phyloP scores from a whole-genome alignment of 139 green algal species.

The Chlorella sp. region DNA sequence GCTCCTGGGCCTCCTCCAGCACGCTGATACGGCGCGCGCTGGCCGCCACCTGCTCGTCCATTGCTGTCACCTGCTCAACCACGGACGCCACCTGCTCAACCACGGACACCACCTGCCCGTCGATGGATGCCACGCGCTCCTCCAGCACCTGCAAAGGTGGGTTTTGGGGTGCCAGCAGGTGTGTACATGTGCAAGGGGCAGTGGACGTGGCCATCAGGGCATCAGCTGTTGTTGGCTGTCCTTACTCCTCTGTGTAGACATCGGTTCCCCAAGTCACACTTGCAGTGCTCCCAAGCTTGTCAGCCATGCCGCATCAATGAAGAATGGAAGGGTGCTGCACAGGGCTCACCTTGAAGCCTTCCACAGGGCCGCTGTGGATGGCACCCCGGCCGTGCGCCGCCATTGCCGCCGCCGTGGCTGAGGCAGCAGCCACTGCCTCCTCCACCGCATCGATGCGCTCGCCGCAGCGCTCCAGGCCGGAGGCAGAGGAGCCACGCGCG shows the following conservation, averaged over 20 bases:
- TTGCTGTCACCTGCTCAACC: background rate
- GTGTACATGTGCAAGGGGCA: too few species aligned
- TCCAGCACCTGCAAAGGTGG: constrained; percentile 1
- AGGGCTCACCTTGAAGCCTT: too few species aligned
- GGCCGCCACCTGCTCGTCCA: background rate
- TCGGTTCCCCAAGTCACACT: background rate
- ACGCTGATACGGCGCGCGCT: background rate
- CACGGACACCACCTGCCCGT: background rate
- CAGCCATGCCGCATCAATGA: too few species aligned
- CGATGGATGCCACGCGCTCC: background rate
- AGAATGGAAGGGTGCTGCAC: too few species aligned
- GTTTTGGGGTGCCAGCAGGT: background rate
- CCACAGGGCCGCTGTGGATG: background rate
- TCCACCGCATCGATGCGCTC: constrained; percentile 7
- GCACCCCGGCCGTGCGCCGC: too few species aligned
- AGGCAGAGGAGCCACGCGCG: background rate
- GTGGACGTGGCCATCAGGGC: too few species aligned
- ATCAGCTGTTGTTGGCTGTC: too few species aligned
- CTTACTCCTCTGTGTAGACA: too few species aligned
- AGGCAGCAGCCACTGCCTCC: background rate
- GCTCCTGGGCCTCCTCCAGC: background rate
- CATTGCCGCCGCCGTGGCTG: background rate
- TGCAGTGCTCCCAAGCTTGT: background rate
- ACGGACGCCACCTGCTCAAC: background rate
- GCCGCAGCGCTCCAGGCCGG: constrained; percentile 9